Percentiles rank a stretch among this genome's conserved stretches.
phyloP scores from a whole-genome alignment of 1,284 basidiomycete species.

The Tylopilus sp. region DNA sequence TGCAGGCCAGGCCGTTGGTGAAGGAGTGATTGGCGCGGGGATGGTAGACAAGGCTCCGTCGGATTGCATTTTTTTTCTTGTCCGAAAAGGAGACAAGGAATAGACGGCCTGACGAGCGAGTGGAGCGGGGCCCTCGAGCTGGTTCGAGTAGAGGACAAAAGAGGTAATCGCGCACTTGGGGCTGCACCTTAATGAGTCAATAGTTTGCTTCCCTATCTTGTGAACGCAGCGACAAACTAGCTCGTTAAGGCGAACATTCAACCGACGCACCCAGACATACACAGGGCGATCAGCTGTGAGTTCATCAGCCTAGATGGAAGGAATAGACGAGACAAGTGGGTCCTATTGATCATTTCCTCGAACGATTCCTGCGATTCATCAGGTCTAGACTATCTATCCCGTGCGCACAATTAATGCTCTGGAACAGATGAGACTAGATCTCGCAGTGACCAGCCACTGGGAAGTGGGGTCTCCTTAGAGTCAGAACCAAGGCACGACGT shows the following conservation, averaged over 20 bases:
- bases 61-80: neutral
- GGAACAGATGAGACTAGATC: neutral
- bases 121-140: neutral
- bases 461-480: neutral
- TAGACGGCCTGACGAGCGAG: neutral
- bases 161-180: too few relatives aligned
- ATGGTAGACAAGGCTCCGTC: neutral
- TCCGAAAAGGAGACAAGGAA: neutral
- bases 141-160: neutral
- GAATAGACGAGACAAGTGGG: neutral
- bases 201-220: neutral
- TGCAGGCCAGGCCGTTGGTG: slow-evolving; percentile 6
- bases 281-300: neutral
- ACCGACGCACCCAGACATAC: neutral
- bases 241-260: neutral
- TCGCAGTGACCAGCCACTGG: neutral
- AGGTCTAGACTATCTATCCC: neutral
- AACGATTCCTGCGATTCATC: neutral
- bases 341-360: neutral
- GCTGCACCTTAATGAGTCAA: neutral
- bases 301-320: slow-evolving; percentile 5
- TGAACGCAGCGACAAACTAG: slow-evolving; percentile 12
- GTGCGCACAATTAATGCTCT: neutral
- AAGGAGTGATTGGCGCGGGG: neutral
- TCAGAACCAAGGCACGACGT: neutral